These are phyloP conservation scores for Hymenoscyphus fructigenus DNA, from an alignment of 2,329 filamentous ascomycete genomes.

Conservation along the genomic window DNA sequence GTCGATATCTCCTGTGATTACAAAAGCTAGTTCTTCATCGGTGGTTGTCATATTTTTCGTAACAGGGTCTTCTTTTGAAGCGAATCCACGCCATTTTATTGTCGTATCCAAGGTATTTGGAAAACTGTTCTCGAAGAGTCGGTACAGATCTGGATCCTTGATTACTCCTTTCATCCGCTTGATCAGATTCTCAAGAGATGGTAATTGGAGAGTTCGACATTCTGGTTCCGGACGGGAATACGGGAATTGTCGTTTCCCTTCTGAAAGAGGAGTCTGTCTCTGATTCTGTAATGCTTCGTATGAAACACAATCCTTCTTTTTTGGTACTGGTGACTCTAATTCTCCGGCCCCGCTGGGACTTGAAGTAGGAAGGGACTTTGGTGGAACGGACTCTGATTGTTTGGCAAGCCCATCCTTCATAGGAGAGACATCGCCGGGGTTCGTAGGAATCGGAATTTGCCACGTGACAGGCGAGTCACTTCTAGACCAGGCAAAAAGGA, in stretches of 20 bases:
- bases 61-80: slow-evolving; percentile 44
- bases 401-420: neutral
- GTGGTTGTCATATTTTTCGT: slow-evolving; percentile 32
- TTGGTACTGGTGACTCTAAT: neutral
- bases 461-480: slow-evolving; percentile 15
- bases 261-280: slow-evolving; percentile 29
- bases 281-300: slow-evolving; percentile 27
- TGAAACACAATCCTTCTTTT: slow-evolving; percentile 20
- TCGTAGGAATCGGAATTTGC: neutral
- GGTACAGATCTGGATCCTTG: slow-evolving; percentile 70
- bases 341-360: neutral
- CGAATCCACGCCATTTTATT: slow-evolving; percentile 64
- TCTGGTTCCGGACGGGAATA: slow-evolving; percentile 73
- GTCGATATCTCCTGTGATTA: slow-evolving; percentile 64
- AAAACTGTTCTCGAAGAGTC: slow-evolving; percentile 71
- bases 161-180: slow-evolving; percentile 66
- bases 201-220: slow-evolving; percentile 79
- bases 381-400: neutral
- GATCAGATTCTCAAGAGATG: slow-evolving; percentile 74
- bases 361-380: neutral
- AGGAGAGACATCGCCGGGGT: neutral
- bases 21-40: slow-evolving; percentile 61
- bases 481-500: slow-evolving; percentile 12
- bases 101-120: slow-evolving; percentile 76
- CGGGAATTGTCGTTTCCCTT: slow-evolving; percentile 70